Conservation (phyloP, 257 asterid genomes). For the Jasminum sambac region DNA sequence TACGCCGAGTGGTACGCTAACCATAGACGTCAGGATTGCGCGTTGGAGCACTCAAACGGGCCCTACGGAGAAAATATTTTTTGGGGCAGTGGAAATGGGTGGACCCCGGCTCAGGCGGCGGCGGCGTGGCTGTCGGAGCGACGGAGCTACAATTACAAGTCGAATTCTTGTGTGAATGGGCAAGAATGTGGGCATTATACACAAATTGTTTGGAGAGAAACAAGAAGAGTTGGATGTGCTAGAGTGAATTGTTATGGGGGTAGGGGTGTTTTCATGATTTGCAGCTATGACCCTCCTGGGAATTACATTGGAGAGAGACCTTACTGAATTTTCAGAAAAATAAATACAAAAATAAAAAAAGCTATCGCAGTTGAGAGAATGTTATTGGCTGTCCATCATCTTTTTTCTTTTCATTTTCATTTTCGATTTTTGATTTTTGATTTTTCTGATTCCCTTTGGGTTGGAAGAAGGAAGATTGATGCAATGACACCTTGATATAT, state of each 20-base stretch:
- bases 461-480: neutral
- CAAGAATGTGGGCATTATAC: conserved; percentile 63
- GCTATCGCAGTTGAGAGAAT: neutral
- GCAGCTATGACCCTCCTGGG: conserved; percentile 67
- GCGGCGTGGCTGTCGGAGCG: conserved; percentile 51
- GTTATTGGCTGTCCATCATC: neutral
- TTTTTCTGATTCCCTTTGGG: neutral
- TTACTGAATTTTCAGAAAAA: conserved; percentile 27
- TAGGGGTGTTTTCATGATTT: conserved; percentile 54
- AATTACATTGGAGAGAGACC: conserved; percentile 60
- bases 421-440: neutral
- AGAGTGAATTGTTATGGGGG: conserved; percentile 45
- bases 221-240: conserved; percentile 52
- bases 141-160: conserved; percentile 41
- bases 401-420: neutral
- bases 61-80: conserved; percentile 60
- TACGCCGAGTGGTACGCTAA: conserved; percentile 44
- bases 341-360: neutral
- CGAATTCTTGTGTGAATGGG: conserved; percentile 49
- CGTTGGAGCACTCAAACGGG: conserved; percentile 48
- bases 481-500: neutral
- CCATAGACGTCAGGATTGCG: conserved; percentile 41
- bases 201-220: conserved; percentile 59
- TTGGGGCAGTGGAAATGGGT: conserved; percentile 52
- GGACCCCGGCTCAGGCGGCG: conserved; percentile 51